Evolutionary conservation across 768 basidiomycete genomes (phyloP).

Genomic region (Rhizopogon rudus): DNA sequence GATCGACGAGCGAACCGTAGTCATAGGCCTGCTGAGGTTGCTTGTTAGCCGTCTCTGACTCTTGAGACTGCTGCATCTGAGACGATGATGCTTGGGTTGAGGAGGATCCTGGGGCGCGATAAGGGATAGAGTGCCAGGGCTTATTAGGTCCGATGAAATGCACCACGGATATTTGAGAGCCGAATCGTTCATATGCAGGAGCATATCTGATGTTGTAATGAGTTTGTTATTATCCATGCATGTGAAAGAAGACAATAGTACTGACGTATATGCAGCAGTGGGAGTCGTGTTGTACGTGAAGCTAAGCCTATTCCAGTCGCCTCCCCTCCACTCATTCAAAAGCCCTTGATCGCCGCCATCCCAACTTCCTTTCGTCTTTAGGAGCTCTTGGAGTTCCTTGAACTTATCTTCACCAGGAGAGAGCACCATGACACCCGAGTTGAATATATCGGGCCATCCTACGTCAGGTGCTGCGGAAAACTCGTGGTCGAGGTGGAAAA

Average conservation of each 20-base stretch:
- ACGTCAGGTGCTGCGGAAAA: constrained; percentile 96
- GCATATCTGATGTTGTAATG: constrained; percentile 63
- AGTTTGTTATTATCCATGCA: constrained; percentile 21
- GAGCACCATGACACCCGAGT: constrained; percentile 91
- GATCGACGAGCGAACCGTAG: constrained; percentile 78
- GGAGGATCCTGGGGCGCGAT: constrained; percentile 55
- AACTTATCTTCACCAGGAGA: constrained; percentile 83
- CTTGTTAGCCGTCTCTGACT: constrained; percentile 5
- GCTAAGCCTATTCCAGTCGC: constrained; percentile 88
- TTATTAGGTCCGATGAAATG: constrained; percentile 97
- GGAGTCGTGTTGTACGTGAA: constrained; percentile 99
- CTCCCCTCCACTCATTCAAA: constrained; percentile 90
- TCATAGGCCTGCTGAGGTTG: constrained; percentile 52
- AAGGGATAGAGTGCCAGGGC: constrained; percentile 80
- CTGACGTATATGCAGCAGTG: constrained; percentile 93
- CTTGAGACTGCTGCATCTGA: constrained; percentile 24
- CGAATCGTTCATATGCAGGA: constrained; percentile 93
- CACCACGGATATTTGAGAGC: constrained; percentile 77
- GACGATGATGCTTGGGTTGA: constrained; percentile 19
- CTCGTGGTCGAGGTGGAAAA: constrained; percentile 78
- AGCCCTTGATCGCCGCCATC: constrained; percentile 99
- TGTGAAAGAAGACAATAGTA: constrained; percentile 19
- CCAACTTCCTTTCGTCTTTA: constrained; percentile 82
- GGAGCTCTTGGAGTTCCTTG: constrained; percentile 59
- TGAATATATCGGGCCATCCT: constrained; percentile 99